phyloP scores from a whole-genome alignment of 2,329 filamentous ascomycete species.

The Fusarium veterinarium region DNA sequence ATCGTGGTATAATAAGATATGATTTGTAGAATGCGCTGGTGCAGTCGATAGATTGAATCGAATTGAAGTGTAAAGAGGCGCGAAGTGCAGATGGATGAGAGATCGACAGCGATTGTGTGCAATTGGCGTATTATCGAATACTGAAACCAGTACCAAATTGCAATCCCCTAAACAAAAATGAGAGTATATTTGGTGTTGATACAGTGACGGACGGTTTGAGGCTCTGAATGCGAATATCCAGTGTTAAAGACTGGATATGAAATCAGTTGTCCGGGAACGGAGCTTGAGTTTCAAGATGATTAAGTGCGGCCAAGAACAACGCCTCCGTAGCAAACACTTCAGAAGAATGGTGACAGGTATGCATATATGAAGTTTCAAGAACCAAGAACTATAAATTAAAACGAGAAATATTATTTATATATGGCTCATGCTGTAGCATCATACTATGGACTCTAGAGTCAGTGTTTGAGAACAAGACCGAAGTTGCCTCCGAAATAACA shows the following conservation, averaged over 20 bases:
- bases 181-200: neutral
- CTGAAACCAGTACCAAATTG: neutral
- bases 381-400: neutral
- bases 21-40: neutral
- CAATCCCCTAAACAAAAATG: neutral
- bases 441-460: neutral
- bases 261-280: constrained; percentile 19
- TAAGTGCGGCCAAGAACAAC: constrained; percentile 7
- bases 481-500: constrained; percentile 30
- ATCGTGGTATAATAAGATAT: neutral
- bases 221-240: neutral
- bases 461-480: constrained; percentile 21
- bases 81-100: neutral
- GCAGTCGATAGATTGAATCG: neutral
- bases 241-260: constrained; percentile 2
- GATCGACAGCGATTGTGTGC: neutral
- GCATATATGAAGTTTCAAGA: neutral
- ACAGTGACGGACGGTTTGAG: neutral
- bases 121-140: neutral
- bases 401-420: constrained; percentile 7
- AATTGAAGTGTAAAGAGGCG: neutral
- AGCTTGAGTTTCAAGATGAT: constrained; percentile 17
- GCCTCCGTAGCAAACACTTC: neutral
- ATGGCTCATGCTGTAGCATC: neutral
- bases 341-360: neutral